phyloP scores from a whole-genome alignment of 768 basidiomycete species.

The Podaxis sp. region DNA sequence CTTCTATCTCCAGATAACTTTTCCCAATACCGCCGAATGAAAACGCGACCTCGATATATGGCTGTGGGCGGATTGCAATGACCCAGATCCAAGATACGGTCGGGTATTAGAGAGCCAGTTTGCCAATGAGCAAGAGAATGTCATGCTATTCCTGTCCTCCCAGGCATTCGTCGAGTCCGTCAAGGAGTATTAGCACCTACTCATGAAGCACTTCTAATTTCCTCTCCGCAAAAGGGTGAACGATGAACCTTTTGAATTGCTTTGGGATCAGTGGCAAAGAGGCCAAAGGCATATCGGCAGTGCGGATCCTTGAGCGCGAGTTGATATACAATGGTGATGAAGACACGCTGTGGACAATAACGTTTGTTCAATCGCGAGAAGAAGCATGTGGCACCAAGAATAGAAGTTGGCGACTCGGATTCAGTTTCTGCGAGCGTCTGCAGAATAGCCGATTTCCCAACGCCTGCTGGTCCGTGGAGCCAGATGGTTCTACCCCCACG shows the following conservation, averaged over 20 bases:
- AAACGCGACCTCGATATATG: constrained; percentile 15
- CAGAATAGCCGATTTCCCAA: too few relatives aligned
- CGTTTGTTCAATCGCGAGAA: too few relatives aligned
- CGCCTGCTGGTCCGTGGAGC: too few relatives aligned
- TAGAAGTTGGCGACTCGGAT: too few relatives aligned
- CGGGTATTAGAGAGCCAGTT: not conserved
- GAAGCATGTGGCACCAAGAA: too few relatives aligned
- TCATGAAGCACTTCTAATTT: constrained; percentile 24
- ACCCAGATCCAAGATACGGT: constrained; percentile 19
- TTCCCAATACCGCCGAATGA: not conserved
- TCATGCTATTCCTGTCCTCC: constrained; percentile 12
- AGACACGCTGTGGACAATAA: too few relatives aligned
- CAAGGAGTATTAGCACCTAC: not conserved
- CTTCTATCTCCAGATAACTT: not conserved
- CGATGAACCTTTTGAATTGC: constrained; percentile 13
- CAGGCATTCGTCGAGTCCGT: constrained; percentile 6
- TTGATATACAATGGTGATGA: constrained; percentile 21
- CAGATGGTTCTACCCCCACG: too few relatives aligned
- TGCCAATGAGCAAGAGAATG: constrained; percentile 13
- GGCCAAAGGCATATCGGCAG: not conserved
- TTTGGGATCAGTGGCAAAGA: constrained; percentile 5
- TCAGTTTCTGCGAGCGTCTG: too few relatives aligned
- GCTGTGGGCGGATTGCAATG: constrained; percentile 24
- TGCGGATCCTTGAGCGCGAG: constrained; percentile 4
- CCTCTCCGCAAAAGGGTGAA: constrained; percentile 8